Evolutionary conservation across 257 asterid species (phyloP).

Genomic region (Ajuga chamaepitys): DNA sequence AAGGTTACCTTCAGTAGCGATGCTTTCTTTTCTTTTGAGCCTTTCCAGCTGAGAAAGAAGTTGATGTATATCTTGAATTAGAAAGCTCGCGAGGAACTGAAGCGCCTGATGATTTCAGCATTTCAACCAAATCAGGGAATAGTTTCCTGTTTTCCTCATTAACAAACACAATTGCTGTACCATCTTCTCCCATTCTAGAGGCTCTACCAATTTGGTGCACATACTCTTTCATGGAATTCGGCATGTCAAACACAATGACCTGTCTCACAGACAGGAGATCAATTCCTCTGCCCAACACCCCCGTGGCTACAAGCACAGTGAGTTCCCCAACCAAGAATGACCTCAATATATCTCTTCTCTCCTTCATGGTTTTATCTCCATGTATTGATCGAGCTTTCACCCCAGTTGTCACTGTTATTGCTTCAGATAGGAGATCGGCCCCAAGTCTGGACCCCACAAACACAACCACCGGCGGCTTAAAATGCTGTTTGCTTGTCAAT

Average conservation of each 20-base stretch:
- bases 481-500: constrained; percentile 74
- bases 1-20: constrained; percentile 24
- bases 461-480: constrained; percentile 82
- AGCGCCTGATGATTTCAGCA: constrained; percentile 65
- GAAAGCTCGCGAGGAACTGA: constrained; percentile 75
- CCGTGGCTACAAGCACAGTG: constrained; percentile 71
- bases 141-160: constrained; percentile 79
- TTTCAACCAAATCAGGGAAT: constrained; percentile 56
- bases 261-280: constrained; percentile 70
- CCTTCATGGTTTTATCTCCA: constrained; percentile 89
- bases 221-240: constrained; percentile 79
- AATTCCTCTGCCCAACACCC: constrained; percentile 87
- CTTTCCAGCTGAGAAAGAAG: constrained; percentile 32
- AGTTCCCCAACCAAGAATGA: constrained; percentile 80
- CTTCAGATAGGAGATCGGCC: constrained; percentile 83
- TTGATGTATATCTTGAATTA: constrained; percentile 33
- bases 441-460: constrained; percentile 89
- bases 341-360: constrained; percentile 64
- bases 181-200: constrained; percentile 85
- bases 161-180: constrained; percentile 60
- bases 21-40: constrained; percentile 59
- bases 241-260: constrained; percentile 89
- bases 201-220: constrained; percentile 96
- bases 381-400: constrained; percentile 69
- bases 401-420: constrained; percentile 59